phyloP scores from a whole-genome alignment of 2,329 filamentous ascomycete genomes.

The Colletotrichum echinochloae region DNA sequence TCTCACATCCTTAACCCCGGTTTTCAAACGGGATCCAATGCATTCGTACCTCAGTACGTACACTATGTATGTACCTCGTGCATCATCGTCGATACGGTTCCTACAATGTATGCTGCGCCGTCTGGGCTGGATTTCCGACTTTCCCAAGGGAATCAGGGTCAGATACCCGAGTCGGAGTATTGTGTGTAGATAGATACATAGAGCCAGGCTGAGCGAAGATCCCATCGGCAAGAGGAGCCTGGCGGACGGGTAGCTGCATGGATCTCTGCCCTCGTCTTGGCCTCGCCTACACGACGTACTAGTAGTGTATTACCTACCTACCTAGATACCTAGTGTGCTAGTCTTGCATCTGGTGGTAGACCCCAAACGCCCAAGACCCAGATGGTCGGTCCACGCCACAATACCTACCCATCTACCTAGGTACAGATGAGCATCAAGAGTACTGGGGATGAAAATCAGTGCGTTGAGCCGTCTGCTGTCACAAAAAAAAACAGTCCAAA shows the following conservation, averaged over 20 bases:
- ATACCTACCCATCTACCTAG: no score
- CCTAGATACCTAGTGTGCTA: no score
- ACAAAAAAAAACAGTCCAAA: not conserved
- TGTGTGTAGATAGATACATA: not conserved
- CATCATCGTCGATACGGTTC: no score
- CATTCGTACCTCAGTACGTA: not conserved
- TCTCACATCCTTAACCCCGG: not conserved
- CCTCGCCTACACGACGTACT: no score
- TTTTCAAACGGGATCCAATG: not conserved
- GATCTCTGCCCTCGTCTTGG: constrained; percentile 1
- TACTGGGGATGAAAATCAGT: no score
- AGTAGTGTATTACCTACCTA: no score
- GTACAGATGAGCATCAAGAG: no score
- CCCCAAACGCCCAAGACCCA: not conserved
- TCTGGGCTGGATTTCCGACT: not conserved
- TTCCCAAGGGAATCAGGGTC: not conserved
- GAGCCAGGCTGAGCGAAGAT: not conserved
- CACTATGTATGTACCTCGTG: not conserved
- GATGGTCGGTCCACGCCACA: no score
- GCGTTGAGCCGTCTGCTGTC: not conserved
- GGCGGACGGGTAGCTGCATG: constrained; percentile 5
- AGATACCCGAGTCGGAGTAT: no score
- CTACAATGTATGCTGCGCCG: no score
- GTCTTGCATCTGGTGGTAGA: not conserved
- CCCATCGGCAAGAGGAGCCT: not conserved